Evolutionary conservation across 2,329 filamentous ascomycete genomes (phyloP), one percentile per base, ranked within the genome.

Genomic region (Pseudogymnoascus sp.): DNA sequence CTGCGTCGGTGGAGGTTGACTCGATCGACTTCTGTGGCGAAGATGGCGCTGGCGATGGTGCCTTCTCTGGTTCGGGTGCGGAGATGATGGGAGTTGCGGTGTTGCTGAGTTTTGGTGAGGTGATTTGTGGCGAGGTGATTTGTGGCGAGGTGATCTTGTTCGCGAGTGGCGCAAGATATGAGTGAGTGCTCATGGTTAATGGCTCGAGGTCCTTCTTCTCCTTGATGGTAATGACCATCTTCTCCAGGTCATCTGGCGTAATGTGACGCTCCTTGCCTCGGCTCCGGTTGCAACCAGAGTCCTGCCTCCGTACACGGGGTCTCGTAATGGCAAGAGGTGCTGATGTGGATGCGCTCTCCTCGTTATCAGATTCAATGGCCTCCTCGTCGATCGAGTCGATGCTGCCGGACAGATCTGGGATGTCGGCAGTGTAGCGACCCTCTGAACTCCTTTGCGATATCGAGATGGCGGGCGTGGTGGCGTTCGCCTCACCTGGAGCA

Each of bases 211-310:
- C 82, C 75, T 86, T 86, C 76, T 90, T 91, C 76, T 95, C 89
- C 75, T 96, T 90, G 73, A 97, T 97, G 40, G 88, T 91, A 64
- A 90, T 86, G 45, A 97, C 91, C 84, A 97, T 96, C 79, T 96
- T 96, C 76, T 96, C 91, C 31, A 97, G 82, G 70, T 95, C 90
- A 71, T 91, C 84, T 5, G 93, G 91, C n/a, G 92, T 96, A 69
- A 97, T 93, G 77, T 96, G 93, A 72, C 90, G 89, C 74, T 95
- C 90, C 63, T 81, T 86, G 68, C 87, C 87, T 67, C 89, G 85
- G 73, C 87, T 90, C 65, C 89, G 83, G 74, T 84, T 87, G 73
- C 84, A 82, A 31, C 83, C 84, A 10, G 88, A 93, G 73, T 93
- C 89, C 70, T 88, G 83, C 70, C 87, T 82, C 70, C 81, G 82